phyloP scores from a whole-genome alignment of 352 stramenopile species.

The Phytopythium litorale region DNA sequence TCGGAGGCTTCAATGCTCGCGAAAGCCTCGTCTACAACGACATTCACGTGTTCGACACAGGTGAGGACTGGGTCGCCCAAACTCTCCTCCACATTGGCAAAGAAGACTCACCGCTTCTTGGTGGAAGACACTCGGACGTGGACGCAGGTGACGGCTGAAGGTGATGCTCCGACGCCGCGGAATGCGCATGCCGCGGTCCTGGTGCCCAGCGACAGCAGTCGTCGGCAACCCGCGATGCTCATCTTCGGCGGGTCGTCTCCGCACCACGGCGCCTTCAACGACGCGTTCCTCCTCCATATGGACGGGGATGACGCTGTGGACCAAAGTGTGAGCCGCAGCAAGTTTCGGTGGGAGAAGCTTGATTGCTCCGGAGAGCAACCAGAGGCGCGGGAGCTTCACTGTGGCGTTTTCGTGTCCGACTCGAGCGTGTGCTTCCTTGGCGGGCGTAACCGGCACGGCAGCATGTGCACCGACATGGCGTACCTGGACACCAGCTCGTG shows the following conservation, averaged over 20 bases:
- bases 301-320: neutral
- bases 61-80: neutral
- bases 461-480: constrained; percentile 56
- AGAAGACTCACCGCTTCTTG: neutral
- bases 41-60: constrained; percentile 47
- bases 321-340: neutral
- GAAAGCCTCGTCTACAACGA: constrained; percentile 51
- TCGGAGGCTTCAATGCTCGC: constrained; percentile 50
- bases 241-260: constrained; percentile 64
- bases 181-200: constrained; percentile 57
- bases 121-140: constrained; percentile 20
- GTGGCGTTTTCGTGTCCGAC: constrained; percentile 13
- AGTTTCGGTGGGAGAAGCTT: constrained; percentile 29
- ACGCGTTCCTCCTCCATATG: constrained; percentile 46
- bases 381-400: constrained; percentile 50
- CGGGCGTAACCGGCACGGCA: constrained; percentile 44
- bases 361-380: constrained; percentile 20
- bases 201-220: constrained; percentile 8
- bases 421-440: constrained; percentile 38
- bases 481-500: constrained; percentile 31
- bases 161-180: constrained; percentile 32
- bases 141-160: constrained; percentile 25
- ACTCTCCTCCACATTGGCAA: neutral
- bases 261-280: constrained; percentile 38
- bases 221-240: constrained; percentile 27